Percentiles rank a stretch among this genome's conserved stretches.
These are phyloP conservation scores for Knufia petricola DNA, from an alignment of 2,329 filamentous ascomycete genomes.

Conservation along the genomic window DNA sequence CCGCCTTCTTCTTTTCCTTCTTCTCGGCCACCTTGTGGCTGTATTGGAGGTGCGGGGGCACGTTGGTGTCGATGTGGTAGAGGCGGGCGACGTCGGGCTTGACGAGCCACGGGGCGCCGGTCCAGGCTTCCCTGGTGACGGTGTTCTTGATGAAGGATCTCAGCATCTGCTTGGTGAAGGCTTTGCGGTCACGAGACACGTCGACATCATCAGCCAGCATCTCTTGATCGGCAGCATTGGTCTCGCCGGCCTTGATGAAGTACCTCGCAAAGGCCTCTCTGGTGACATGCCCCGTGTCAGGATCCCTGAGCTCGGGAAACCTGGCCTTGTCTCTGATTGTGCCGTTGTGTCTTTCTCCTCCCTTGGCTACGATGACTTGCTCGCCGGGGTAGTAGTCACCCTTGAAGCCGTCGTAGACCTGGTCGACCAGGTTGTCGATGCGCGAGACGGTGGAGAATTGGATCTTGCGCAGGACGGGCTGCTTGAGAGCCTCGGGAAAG, in stretches of 20 bases:
- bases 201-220: slow-evolving; percentile 71
- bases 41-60: slow-evolving; percentile 72
- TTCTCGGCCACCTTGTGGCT: slow-evolving; percentile 70
- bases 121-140: slow-evolving; percentile 85
- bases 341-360: slow-evolving; percentile 56
- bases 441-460: slow-evolving; percentile 84
- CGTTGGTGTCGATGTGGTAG: slow-evolving; percentile 78
- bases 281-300: slow-evolving; percentile 57
- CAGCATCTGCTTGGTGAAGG: slow-evolving; percentile 90
- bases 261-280: slow-evolving; percentile 65
- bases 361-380: slow-evolving; percentile 63
- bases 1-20: slow-evolving; percentile 58
- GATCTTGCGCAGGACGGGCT: slow-evolving; percentile 78
- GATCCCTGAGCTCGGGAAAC: slow-evolving; percentile 49
- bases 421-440: slow-evolving; percentile 62
- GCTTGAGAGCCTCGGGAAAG: slow-evolving; percentile 84
- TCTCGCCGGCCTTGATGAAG: slow-evolving; percentile 63
- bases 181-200: slow-evolving; percentile 75
- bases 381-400: slow-evolving; percentile 87
- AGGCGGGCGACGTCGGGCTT: slow-evolving; percentile 73
- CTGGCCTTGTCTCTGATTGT: slow-evolving; percentile 77
- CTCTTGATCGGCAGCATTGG: slow-evolving; percentile 62
- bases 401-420: slow-evolving; percentile 56
- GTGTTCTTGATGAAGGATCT: slow-evolving; percentile 92
- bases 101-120: slow-evolving; percentile 91